These are phyloP conservation scores for Trebouxia gelatinosa DNA, from an alignment of 163 green algal species.

Conservation along the genomic window DNA sequence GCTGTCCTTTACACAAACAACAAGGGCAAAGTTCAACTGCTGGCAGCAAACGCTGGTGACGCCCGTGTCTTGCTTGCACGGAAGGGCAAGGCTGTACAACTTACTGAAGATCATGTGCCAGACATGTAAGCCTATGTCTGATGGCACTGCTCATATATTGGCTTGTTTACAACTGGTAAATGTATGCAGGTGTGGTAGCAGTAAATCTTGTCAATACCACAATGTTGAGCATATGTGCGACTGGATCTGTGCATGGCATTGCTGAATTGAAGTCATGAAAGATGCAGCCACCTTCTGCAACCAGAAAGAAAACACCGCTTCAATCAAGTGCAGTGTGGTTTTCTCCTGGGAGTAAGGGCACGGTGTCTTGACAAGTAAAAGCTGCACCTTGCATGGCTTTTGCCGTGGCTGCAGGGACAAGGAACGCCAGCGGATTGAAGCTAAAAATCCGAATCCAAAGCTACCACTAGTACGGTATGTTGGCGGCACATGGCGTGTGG, in stretches of 20 bases:
- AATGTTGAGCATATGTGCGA: no score
- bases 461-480: constrained; percentile 72
- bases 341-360: no score
- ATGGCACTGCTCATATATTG: not conserved
- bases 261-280: no score
- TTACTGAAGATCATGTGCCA: constrained; percentile 88
- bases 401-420: constrained; percentile 51
- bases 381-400: not conserved
- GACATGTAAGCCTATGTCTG: constrained; percentile 51
- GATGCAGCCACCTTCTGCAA: no score
- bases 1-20: constrained; percentile 58
- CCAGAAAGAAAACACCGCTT: no score
- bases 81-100: constrained; percentile 58
- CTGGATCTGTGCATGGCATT: no score
- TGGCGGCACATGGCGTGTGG: constrained; percentile 90
- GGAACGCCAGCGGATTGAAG: constrained; percentile 92
- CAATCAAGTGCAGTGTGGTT: no score
- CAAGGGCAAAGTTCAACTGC: constrained; percentile 52
- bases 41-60: constrained; percentile 88
- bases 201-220: no score
- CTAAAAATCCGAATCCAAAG: constrained; percentile 90
- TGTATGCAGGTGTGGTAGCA: no score
- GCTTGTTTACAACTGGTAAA: no score
- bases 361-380: not conserved
- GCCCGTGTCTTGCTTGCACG: constrained; percentile 76